These are phyloP conservation scores for Heterobasidion parviporum DNA, from an alignment of 1,284 basidiomycete genomes.

Conservation along the genomic window DNA sequence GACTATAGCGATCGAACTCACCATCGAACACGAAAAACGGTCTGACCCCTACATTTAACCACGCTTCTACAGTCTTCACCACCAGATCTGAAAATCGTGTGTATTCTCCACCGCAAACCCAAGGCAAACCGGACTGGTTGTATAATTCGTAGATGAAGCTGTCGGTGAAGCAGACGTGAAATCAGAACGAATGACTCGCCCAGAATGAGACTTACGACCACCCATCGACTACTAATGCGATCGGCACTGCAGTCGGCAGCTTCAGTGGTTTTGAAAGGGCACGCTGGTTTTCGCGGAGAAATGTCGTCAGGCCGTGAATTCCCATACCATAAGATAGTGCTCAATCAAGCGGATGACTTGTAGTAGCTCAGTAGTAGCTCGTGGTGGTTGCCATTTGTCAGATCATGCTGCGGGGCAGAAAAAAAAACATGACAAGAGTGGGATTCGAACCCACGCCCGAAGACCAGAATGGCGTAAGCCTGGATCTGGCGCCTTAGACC, in stretches of 20 bases:
- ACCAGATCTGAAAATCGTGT: constrained; percentile 47
- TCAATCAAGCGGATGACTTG: not conserved
- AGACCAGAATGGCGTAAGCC: constrained; percentile 3
- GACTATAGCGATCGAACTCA: constrained; percentile 28
- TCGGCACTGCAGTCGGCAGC: constrained; percentile 20
- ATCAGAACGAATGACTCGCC: constrained; percentile 1
- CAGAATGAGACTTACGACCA: constrained; percentile 67
- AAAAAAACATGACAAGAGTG: constrained; percentile 11
- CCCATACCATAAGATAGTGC: constrained; percentile 46
- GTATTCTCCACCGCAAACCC: constrained; percentile 86
- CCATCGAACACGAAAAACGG: constrained; percentile 92
- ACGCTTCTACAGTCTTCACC: constrained; percentile 50
- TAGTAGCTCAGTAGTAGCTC: not conserved
- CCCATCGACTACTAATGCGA: constrained; percentile 68
- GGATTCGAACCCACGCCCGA: constrained; percentile 30
- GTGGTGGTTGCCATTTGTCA: too few relatives aligned
- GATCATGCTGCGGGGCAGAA: too few relatives aligned
- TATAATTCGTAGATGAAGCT: constrained; percentile 79
- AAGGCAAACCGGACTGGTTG: constrained; percentile 56
- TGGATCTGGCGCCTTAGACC: constrained; percentile 26
- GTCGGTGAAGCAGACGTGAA: constrained; percentile 1
- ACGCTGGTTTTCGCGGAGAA: constrained; percentile 66
- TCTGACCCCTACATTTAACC: constrained; percentile 66
- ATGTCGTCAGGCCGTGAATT: constrained; percentile 74
- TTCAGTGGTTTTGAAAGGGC: constrained; percentile 43